These are phyloP conservation scores for Phenoliferia sp. DNA, from an alignment of 1,284 basidiomycete species.

Conservation along the genomic window DNA sequence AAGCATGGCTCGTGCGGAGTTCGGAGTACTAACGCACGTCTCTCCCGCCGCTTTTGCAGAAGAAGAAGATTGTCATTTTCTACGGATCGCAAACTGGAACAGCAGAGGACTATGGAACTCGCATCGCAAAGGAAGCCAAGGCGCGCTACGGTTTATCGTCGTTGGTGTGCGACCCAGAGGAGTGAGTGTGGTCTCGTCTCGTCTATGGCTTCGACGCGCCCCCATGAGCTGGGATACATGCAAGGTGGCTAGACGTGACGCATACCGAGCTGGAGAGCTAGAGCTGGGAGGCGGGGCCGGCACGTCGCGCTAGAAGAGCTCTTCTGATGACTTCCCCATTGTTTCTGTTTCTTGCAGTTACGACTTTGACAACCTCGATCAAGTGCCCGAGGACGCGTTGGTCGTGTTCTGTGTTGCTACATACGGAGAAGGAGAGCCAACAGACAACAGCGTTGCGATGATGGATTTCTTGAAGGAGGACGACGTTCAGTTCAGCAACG, in stretches of 20 bases:
- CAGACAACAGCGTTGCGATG: constrained; percentile 93
- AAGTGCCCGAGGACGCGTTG: constrained; percentile 76
- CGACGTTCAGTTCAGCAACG: constrained; percentile 77
- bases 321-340: not conserved
- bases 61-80: constrained; percentile 91
- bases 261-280: too few species aligned
- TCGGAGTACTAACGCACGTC: not conserved
- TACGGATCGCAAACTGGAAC: constrained; percentile 96
- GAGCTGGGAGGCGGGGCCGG: too few species aligned
- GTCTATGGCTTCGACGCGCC: too few species aligned
- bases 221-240: too few species aligned
- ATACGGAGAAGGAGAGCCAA: constrained; percentile 95
- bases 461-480: constrained; percentile 87
- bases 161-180: constrained; percentile 90
- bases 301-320: too few species aligned
- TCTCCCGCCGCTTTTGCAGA: constrained; percentile 42
- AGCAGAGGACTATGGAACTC: constrained; percentile 63
- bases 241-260: too few species aligned
- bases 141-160: constrained; percentile 87
- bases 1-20: not conserved
- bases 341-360: constrained; percentile 51
- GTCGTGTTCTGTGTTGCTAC: constrained; percentile 96
- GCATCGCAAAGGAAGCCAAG: constrained; percentile 61
- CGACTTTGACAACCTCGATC: constrained; percentile 92
- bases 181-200: constrained; percentile 43